Percentiles rank a stretch among this genome's conserved stretches.
These are phyloP conservation scores for Colletotrichum truncatum DNA, from an alignment of 2,329 filamentous ascomycete species.

Conservation along the genomic window DNA sequence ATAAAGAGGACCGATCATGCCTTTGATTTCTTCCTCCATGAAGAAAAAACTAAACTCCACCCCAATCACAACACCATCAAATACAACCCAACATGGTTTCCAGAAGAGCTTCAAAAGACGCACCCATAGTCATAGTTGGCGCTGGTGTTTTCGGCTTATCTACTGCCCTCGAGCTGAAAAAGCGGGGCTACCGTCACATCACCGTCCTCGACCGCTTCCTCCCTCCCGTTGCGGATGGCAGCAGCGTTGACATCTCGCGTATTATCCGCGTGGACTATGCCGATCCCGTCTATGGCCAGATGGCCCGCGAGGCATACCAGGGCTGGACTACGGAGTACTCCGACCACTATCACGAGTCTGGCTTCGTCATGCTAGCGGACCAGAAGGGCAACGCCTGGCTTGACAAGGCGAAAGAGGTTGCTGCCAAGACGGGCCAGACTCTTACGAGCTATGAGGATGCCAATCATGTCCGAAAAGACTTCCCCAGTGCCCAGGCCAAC, in stretches of 20 bases:
- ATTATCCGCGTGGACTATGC: constrained; percentile 68
- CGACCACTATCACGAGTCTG: constrained; percentile 41
- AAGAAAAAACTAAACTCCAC: too few relatives aligned
- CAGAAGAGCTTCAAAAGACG: constrained; percentile 18
- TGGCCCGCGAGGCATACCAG: constrained; percentile 53
- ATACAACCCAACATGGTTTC: neutral
- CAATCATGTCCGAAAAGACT: constrained; percentile 10
- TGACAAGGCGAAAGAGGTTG: constrained; percentile 31
- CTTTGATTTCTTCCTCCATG: too few relatives aligned
- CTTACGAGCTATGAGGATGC: constrained; percentile 40
- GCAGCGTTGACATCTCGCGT: constrained; percentile 52
- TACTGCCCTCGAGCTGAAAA: constrained; percentile 37
- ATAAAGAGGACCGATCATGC: too few relatives aligned
- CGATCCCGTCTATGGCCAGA: constrained; percentile 66
- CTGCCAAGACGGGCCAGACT: constrained; percentile 9
- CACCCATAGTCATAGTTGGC: constrained; percentile 40
- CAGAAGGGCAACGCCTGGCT: constrained; percentile 30
- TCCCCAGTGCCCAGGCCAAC: constrained; percentile 11
- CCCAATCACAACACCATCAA: accelerated
- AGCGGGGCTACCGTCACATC: constrained; percentile 42
- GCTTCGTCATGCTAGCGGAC: constrained; percentile 42
- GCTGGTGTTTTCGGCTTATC: constrained; percentile 42
- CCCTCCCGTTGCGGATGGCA: constrained; percentile 46
- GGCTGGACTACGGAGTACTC: constrained; percentile 39
- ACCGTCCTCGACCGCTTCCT: constrained; percentile 45